Conservation (phyloP, 768 basidiomycete species). For the Xanthoconium purpureum region DNA sequence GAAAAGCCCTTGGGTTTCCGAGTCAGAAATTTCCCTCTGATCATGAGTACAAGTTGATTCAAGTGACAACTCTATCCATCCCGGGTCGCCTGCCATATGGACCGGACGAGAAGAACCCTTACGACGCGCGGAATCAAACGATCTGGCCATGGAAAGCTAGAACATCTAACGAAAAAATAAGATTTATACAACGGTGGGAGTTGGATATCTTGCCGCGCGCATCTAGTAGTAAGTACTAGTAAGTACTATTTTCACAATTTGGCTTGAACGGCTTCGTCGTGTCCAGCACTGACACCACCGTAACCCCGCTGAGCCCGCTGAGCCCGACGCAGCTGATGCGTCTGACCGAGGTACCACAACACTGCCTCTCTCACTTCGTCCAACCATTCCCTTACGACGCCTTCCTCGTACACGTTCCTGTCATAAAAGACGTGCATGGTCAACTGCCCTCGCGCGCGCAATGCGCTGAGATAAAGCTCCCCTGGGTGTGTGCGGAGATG, state of each 20-base stretch:
- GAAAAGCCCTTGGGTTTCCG: no score
- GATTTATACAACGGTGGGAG: no score
- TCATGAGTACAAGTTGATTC: no score
- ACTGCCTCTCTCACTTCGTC: slow-evolving; percentile 39
- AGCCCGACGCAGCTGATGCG: background rate
- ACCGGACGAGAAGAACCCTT: no score
- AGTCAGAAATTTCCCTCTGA: no score
- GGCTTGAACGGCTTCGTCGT: background rate
- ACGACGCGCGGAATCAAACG: no score
- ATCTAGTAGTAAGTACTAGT: background rate
- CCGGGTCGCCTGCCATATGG: no score
- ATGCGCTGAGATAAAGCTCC: slow-evolving; percentile 44
- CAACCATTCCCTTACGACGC: slow-evolving; percentile 45
- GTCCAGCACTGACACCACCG: background rate
- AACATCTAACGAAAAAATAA: background rate
- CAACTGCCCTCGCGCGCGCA: slow-evolving; percentile 33
- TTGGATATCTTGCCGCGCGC: no score
- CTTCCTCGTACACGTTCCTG: slow-evolving; percentile 43
- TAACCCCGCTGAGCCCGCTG: background rate
- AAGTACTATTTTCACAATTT: background rate
- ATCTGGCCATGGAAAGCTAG: no score
- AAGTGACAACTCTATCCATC: no score
- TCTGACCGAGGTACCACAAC: slow-evolving; percentile 30
- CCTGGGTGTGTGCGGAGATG: slow-evolving; percentile 42
- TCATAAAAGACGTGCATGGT: slow-evolving; percentile 39